phyloP scores from a whole-genome alignment of 1,284 basidiomycete species.

The Pseudozyma hubeiensis region DNA sequence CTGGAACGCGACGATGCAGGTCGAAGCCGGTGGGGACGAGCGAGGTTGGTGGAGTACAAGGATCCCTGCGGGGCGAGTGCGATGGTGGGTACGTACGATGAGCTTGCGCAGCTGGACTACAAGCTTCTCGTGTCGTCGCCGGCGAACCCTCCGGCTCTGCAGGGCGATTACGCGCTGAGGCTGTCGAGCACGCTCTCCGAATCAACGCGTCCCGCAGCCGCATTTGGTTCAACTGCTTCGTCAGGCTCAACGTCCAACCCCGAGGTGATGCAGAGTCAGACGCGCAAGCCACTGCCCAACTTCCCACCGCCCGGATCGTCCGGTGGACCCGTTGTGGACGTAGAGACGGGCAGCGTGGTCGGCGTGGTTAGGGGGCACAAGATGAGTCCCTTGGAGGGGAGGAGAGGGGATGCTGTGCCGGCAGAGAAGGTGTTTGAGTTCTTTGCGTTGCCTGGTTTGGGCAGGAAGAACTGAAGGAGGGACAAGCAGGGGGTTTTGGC shows the following conservation, averaged over 20 bases:
- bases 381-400: constrained; percentile 73
- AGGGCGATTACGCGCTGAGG: constrained; percentile 30
- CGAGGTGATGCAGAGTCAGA: constrained; percentile 18
- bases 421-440: constrained; percentile 77
- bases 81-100: constrained; percentile 76
- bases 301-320: constrained; percentile 78
- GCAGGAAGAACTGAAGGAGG: constrained; percentile 45
- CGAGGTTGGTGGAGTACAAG: constrained; percentile 63
- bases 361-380: constrained; percentile 77
- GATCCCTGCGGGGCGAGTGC: constrained; percentile 58
- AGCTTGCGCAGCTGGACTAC: constrained; percentile 74
- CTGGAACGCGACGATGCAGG: constrained; percentile 52
- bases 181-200: constrained; percentile 32
- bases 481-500: background rate
- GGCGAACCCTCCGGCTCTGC: constrained; percentile 53
- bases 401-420: constrained; percentile 78
- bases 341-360: constrained; percentile 76
- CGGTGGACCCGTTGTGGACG: constrained; percentile 78
- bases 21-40: constrained; percentile 62
- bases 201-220: background rate
- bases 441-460: constrained; percentile 62
- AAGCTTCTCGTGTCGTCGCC: constrained; percentile 49
- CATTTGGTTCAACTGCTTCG: background rate
- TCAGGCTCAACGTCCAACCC: background rate
- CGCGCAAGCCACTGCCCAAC: constrained; percentile 47